Base-by-base conservation (phyloP, 768 basidiomycete genomes). In the Suillus variegatus region DNA sequence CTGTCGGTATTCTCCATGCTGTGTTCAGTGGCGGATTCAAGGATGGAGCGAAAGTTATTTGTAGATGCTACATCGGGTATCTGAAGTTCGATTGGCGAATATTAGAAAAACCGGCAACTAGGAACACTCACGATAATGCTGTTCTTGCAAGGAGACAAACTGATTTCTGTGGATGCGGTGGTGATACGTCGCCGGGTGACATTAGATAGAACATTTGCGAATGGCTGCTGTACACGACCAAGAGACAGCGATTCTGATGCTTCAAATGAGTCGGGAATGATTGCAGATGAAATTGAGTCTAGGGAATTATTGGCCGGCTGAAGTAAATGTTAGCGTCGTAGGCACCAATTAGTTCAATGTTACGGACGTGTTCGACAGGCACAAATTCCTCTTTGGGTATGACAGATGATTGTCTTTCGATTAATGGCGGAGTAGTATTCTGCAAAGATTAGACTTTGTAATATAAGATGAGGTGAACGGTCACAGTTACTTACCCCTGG, bases 241-340 rank as follows among this genome's bases (percentile, higher is more conserved):
- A 13, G 36, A 43, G 25, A 32, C 1, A 2, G 18, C 3, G 58
- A 13, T 43, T 41, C 57, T 43, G 58, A 60, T 60, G 41, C 18
- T 60, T 60, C 43, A 32, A 60, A 60, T 60, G 58, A 43, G n/a
- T 43, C 41, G 12, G 41, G 58, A 44, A 60, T 60, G 25, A 60
- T 43, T 43, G 58, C 25, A 32, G 40, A 60, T 32, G 18, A 28
- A 60, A 60, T 43, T 1, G 40, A 60, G 58, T 43, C 28, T 43
- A 43, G 18, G 12, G 41, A 60, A 60, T 60, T 60, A 60, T 28
- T 8, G 58, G 58, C 58, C 4, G 25, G 41, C 41, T 60, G 10
- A 13, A 44, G 25, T 20, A 32, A 43, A 28, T 43, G 41, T 60
- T 9, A 60, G 58, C 9, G 18, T 18, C 40, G 6, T 18, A 60